These are phyloP conservation scores for Herpomyces periplanetae DNA, from an alignment of 2,329 filamentous ascomycete species.

Conservation along the genomic window DNA sequence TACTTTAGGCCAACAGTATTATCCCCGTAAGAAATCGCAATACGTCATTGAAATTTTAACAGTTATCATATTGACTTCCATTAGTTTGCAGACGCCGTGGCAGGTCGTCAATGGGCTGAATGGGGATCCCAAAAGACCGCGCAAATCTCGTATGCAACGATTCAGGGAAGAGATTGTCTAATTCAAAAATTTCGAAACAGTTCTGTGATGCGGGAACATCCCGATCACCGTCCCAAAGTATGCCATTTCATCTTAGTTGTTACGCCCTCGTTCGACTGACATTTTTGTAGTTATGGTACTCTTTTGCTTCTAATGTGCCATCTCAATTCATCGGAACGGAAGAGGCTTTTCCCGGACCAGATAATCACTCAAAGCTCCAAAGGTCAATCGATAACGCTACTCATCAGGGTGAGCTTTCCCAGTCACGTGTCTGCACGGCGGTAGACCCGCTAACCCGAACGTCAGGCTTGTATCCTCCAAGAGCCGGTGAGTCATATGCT, in stretches of 20 bases:
- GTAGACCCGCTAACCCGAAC: no score
- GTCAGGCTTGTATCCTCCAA: no score
- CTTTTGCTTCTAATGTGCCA: constrained; percentile 11
- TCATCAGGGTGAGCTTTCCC: constrained; percentile 36
- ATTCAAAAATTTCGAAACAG: constrained; percentile 90
- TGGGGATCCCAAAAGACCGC: constrained; percentile 47
- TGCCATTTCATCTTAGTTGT: constrained; percentile 2
- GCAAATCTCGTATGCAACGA: constrained; percentile 82
- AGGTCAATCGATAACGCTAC: constrained; percentile 56
- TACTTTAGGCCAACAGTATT: no score
- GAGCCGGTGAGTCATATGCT: no score
- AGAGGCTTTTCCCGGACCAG: constrained; percentile 31
- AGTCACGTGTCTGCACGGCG: no score
- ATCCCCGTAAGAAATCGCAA: no score
- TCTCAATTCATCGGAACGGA: constrained; percentile 21
- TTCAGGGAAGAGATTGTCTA: constrained; percentile 63
- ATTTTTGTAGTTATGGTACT: constrained; percentile 14
- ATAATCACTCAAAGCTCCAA: constrained; percentile 59
- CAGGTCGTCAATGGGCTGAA: no score
- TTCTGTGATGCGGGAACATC: constrained; percentile 59
- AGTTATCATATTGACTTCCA: no score
- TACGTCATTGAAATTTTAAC: no score
- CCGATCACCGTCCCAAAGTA: constrained; percentile 50
- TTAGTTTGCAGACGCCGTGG: no score
- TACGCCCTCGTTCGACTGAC: constrained; percentile 1